These are phyloP conservation scores for Moringa oleifera DNA, from an alignment of 345 rosid genomes.

Conservation along the genomic window DNA sequence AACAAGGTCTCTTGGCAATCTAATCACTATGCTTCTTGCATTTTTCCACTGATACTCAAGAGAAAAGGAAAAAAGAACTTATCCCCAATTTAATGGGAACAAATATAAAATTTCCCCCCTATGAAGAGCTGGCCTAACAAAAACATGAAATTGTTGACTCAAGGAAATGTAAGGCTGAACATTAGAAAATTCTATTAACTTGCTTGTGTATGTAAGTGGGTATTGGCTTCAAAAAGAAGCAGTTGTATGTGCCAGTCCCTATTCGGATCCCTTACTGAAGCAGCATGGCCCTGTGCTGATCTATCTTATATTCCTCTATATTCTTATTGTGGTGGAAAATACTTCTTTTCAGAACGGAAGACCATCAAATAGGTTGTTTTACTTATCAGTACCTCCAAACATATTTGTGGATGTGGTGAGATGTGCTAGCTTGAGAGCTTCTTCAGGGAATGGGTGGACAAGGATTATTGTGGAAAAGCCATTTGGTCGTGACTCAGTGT, in stretches of 20 bases:
- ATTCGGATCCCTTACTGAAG: not conserved
- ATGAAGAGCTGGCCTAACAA: not conserved
- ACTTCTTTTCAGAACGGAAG: constrained; percentile 50
- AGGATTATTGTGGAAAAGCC: constrained; percentile 93
- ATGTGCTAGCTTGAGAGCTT: constrained; percentile 70
- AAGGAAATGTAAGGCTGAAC: too few relatives aligned
- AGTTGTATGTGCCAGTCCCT: not conserved
- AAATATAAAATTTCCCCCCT: too few relatives aligned
- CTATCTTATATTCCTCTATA: not conserved
- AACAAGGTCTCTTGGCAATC: not conserved
- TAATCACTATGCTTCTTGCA: not conserved
- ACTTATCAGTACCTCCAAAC: constrained; percentile 84
- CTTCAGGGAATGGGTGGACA: constrained; percentile 77
- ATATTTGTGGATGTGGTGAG: constrained; percentile 79
- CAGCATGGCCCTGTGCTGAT: not conserved
- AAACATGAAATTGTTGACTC: too few relatives aligned
- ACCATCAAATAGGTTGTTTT: constrained; percentile 67
- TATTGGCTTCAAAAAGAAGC: not conserved
- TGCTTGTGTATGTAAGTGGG: not conserved
- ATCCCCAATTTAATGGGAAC: not conserved
- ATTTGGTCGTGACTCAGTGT: constrained; percentile 80
- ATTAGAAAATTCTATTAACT: too few relatives aligned
- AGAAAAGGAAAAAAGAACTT: too few relatives aligned
- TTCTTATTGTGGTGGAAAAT: not conserved
- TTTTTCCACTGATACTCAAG: not conserved